Evolutionary conservation across 306 rosid genomes (phyloP), one percentile per base, ranked within the genome.

Genomic region (Dryas octopetala): DNA sequence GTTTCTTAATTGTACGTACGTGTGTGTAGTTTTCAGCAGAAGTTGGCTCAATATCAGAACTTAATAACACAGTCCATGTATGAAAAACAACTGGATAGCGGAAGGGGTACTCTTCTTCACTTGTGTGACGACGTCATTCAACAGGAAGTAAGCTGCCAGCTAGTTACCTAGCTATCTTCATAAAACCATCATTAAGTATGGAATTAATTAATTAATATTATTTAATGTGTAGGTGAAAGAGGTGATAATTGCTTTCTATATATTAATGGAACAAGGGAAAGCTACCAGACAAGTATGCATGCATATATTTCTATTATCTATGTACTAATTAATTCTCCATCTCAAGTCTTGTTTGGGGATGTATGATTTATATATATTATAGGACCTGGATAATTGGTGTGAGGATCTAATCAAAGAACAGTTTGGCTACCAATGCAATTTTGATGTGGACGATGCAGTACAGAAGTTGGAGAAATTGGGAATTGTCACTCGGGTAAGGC

Each of bases 101-200:
- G 98, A 77, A 89, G 81, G 90, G 99, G 99, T 53, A 95, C 99
- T 19, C 98, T 92, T 86, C 98, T 95, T 75, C 99, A 95, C 90
- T 75, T 95, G 87, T 95, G 99, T 58, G 99, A 95, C 45, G 99
- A 95, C 78, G 98, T 95, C 84, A 90, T 95, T 85, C 99, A 95
- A 82, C 99, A 92, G 78, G 98, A 95, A 85, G 97, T 95, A 86
- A 85, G 96, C 81, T 14, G 50, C 74, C 52, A 60, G 38, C 78
- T 81, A 47, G 14, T 65, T 76, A 53, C 74, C 45, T 60, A 11
- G 50, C 26, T 44, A 38, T 66, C 73, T 32, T 32, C 38, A 32
- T 32, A 32, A 32, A 32, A 2, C 38, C 38, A 32, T 32, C 38
- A 32, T 32, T 32, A 32, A 32, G 38, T 32, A 32, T 32, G 38